Base-by-base conservation (phyloP, 2,329 filamentous ascomycete species). In the Fusarium pseudonygamai region DNA sequence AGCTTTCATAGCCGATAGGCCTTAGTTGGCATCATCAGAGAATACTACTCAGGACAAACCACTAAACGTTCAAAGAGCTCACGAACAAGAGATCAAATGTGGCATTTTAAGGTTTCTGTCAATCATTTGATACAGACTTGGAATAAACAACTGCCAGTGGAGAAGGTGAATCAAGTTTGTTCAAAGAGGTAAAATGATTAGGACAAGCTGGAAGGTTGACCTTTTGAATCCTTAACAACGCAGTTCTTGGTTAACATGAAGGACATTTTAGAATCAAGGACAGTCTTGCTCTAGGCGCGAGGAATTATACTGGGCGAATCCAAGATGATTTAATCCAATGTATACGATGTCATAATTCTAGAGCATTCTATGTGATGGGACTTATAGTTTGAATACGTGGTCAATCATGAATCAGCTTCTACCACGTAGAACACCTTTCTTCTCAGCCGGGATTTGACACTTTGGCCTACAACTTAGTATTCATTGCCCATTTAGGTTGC, bases 381-480 rank as follows among this genome's bases (percentile, higher is more conserved):
- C 10, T 18, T 14, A 7, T 5, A 7, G 28, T 24, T 34, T 14
- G 3, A 32, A 50, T 50, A 14, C 7, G n/a, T 50, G 15, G 18
- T 24, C 4, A 24, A 34, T 7, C 11, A 32, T 34, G 28, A 34
- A 24, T 50, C 8, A 24, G 6, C 5, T 50, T 7, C 30, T n/a
- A 16, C 22, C 16, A 50, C 16, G 1, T 24, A 7, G 7, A 2
- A 14, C 10, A 2, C 1, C 2, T 50, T 50, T 34, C 16, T 12
- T 14, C 16, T 11, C 0, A 18, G 11, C 28, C 18, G 22, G 3
- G 14, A 7, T 2, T 14, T 4, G 7, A 50, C 1, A 5, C 22
- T 12, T 32, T 7, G 20, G 4, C 14, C 13, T 30, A 1, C 2
- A 30, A n/a, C 28, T 30, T 30, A n/a, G 14, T 15, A 2, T 32